Evolutionary conservation across 2,329 filamentous ascomycete species (phyloP), one percentile per base, ranked within the genome.

Genomic region (Trichoderma koningiopsis): DNA sequence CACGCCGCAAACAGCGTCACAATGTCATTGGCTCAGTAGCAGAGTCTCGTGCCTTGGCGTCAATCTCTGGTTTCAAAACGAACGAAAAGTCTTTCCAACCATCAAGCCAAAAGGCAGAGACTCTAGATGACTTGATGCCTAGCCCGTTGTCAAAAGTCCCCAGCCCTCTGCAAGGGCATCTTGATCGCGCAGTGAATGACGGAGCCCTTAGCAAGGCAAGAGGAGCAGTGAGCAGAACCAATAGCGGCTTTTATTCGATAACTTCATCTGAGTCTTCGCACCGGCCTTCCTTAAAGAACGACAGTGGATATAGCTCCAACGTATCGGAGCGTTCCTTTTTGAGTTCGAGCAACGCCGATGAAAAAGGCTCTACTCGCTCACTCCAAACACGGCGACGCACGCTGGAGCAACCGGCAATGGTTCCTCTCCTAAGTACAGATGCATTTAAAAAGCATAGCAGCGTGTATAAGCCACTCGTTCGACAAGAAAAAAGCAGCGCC

Each of bases 221-320:
- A 7, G 66, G 22, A 5, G 49, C 53, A 3, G 56, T 70, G 16
- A 62, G 37, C 58, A 67, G 68, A 43, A 68, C 47, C 11, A 69
- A 72, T 22, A 68, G 53, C 19, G 47, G 59, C 55, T 33, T 68
- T 35, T 66, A 33, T 10, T 64, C 59, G 14, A 61, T 53, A 10
- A 40, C 58, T 10, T 60, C 69, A 7, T 70, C 66, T 19, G 68
- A 68, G 14, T 56, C 49, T 13, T 60, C 57, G 31, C 58, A 73
- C 47, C 74, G 73, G 49, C 71, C 68, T 8, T 57, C 79, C 40
- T 71, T 68, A 13, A 76, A 77, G 58, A 74, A 77, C 22, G 85
- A 87, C 69, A 88, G 86, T 70, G 86, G 84, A 2, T 90, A 89
- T 73, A 86, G 86, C 73, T 89, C 87, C 8, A 88, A 85, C 73